Evolutionary conservation across 768 basidiomycete genomes (phyloP).

Genomic region (Suillus bovinus): DNA sequence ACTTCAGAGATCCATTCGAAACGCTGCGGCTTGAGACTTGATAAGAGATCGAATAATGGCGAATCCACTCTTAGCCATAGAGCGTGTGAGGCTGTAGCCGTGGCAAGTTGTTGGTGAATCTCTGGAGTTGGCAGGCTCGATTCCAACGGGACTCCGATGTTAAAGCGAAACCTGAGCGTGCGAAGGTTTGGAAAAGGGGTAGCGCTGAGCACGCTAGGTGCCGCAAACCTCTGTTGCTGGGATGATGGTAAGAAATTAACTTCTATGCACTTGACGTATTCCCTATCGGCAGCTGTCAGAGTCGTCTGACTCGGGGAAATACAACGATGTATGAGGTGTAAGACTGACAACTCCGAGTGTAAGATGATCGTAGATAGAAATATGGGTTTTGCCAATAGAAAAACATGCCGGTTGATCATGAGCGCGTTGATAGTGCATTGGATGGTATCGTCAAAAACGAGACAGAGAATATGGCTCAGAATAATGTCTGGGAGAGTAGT

Average conservation of each 20-base stretch:
- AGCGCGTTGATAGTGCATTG: background rate
- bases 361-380: constrained; percentile 8
- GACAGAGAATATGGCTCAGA: constrained; percentile 4
- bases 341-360: constrained; percentile 6
- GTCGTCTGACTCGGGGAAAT: background rate
- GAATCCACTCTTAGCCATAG: constrained; percentile 6
- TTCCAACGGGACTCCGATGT: background rate
- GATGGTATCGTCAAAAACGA: constrained; percentile 3
- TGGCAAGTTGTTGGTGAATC: background rate
- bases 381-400: constrained; percentile 5
- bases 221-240: background rate
- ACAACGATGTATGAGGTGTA: constrained; percentile 7
- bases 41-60: constrained; percentile 10
- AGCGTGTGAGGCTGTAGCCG: background rate
- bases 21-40: background rate
- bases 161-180: constrained; percentile 7
- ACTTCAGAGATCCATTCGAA: constrained; percentile 8
- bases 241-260: constrained; percentile 9
- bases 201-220: background rate
- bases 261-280: constrained; percentile 7
- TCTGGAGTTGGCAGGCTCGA: background rate
- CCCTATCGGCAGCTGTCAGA: background rate
- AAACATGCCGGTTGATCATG: constrained; percentile 4
- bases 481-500: constrained; percentile 3
- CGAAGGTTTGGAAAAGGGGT: constrained; percentile 5